Base-by-base conservation (phyloP, 306 rosid genomes). In the Sicyos baderoa region DNA sequence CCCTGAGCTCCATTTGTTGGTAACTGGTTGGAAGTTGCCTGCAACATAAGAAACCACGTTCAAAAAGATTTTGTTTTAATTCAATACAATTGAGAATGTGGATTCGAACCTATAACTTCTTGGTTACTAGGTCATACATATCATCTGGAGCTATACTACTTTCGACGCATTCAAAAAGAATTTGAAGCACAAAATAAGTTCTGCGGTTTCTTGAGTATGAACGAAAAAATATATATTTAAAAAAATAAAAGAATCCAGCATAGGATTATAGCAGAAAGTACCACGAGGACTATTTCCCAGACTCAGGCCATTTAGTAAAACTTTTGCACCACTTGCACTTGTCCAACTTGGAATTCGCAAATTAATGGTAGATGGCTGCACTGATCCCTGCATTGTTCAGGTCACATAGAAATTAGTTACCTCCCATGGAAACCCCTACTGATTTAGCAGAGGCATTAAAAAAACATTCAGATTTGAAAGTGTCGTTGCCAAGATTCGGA, bases 321-420 rank as follows among this genome's bases (percentile, higher is more conserved):
- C 88, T 67, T 77, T 79, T 18, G 91, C 86, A 63, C 79, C 87
- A 70, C 61, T 48, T 5, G 47, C 4, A 48, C 8, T 22, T 10
- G 94, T 89, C 98, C 98, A 93, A 50, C 82, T 77, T 9, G 98
- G 98, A 4, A 89, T 7, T 54, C 98, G 88, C 44, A 93, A 62
- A 60, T 89, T 89, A 75, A 91, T 74, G 40, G 80, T 79, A 29
- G 95, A 89, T 13, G 59, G 75, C 63, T 47, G 65, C 42, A 70
- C 77, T 9, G 58, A 35, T 18, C 70, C 84, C 91, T 90, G 81
- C 82, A 73, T 40, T 21, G 68, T 53, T 60, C 59, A 21, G n/a
- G n/a, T 63, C 69, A 10, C n/a, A 17, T 2, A 19, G 52, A 40
- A 40, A 42, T 18, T 63, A 63, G 51, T 42, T 63, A 63, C 17